Conservation (phyloP, 1,139 yeast genomes). For the Magnusiomyces ingens region DNA sequence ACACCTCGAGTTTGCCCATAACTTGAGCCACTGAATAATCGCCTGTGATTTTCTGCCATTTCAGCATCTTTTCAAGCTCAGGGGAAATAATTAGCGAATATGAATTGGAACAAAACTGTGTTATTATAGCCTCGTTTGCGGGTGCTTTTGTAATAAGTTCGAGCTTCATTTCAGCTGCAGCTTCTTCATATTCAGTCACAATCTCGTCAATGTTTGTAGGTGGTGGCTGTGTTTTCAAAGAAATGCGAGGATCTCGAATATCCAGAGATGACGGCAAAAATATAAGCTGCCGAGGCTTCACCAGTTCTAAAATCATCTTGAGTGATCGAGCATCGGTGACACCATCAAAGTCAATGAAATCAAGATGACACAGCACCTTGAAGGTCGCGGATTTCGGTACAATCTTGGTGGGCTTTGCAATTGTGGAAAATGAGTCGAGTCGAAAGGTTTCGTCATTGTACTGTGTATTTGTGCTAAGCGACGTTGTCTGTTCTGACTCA, state of each 20-base stretch:
- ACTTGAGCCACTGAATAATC: slow-evolving; percentile 81
- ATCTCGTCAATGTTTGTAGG: slow-evolving; percentile 26
- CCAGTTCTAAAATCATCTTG: slow-evolving; percentile 66
- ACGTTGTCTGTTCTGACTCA: slow-evolving; percentile 20
- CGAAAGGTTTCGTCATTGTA: slow-evolving; percentile 38
- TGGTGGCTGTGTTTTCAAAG: not conserved
- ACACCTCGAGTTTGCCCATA: slow-evolving; percentile 48
- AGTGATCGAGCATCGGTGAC: slow-evolving; percentile 79
- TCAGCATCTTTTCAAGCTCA: slow-evolving; percentile 50
- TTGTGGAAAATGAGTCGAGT: slow-evolving; percentile 46
- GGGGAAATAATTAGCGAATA: slow-evolving; percentile 55
- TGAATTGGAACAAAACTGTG: slow-evolving; percentile 10
- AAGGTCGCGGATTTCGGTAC: slow-evolving; percentile 36
- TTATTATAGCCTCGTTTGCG: slow-evolving; percentile 36
- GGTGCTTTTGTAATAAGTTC: slow-evolving; percentile 28
- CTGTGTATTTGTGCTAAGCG: not conserved
- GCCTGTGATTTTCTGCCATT: slow-evolving; percentile 82
- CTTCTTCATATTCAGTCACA: slow-evolving; percentile 2
- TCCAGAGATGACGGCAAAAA: slow-evolving; percentile 31
- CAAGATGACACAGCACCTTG: slow-evolving; percentile 59
- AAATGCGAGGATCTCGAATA: not conserved
- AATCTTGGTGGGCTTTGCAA: slow-evolving; percentile 47
- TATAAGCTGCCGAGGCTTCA: slow-evolving; percentile 73
- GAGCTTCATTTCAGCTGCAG: slow-evolving; percentile 5
- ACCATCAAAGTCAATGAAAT: slow-evolving; percentile 79